Percentiles rank a stretch among this genome's conserved stretches.
Evolutionary conservation across 2,329 filamentous ascomycete species (phyloP).

Genomic region (Alternaria metachromatica): DNA sequence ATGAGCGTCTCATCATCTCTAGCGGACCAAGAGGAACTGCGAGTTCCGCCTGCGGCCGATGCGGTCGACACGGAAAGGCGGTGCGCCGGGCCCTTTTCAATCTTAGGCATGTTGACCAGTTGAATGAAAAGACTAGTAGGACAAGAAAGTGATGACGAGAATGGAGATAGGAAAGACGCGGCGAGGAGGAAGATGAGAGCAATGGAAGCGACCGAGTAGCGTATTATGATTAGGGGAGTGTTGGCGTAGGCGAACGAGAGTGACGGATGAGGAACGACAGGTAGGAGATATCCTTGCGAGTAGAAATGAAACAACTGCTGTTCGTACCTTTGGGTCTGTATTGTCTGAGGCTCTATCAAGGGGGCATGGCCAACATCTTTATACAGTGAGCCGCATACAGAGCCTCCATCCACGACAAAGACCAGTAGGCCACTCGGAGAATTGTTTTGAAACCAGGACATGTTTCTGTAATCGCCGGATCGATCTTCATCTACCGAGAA

Average conservation of each 20-base stretch:
- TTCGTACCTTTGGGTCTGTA: conserved; percentile 34
- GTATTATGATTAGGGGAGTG: conserved; percentile 43
- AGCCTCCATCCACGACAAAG: conserved; percentile 34
- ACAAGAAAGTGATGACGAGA: conserved; percentile 16
- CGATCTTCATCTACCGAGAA: conserved; percentile 34
- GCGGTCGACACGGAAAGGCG: conserved; percentile 42
- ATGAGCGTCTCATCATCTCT: conserved; percentile 78
- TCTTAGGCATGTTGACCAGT: conserved; percentile 55
- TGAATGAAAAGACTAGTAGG: conserved; percentile 19
- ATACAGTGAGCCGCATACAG: conserved; percentile 40
- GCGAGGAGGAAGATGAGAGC: conserved; percentile 24
- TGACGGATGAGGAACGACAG: conserved; percentile 37
- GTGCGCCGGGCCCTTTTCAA: conserved; percentile 44
- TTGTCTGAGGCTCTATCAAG: conserved; percentile 31
- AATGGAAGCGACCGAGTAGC: conserved; percentile 33
- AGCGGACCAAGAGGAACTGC: conserved; percentile 67
- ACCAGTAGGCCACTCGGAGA: conserved; percentile 43
- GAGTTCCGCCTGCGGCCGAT: conserved; percentile 37
- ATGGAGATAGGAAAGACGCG: conserved; percentile 20
- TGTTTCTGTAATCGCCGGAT: conserved; percentile 51
- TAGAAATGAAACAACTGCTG: conserved; percentile 44
- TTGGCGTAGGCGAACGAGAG: conserved; percentile 38
- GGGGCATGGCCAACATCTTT: conserved; percentile 35
- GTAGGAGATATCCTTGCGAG: conserved; percentile 40
- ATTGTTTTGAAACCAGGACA: conserved; percentile 48